These are phyloP conservation scores for Lanmaoa rubissima DNA, from an alignment of 768 basidiomycete species.

Conservation along the genomic window DNA sequence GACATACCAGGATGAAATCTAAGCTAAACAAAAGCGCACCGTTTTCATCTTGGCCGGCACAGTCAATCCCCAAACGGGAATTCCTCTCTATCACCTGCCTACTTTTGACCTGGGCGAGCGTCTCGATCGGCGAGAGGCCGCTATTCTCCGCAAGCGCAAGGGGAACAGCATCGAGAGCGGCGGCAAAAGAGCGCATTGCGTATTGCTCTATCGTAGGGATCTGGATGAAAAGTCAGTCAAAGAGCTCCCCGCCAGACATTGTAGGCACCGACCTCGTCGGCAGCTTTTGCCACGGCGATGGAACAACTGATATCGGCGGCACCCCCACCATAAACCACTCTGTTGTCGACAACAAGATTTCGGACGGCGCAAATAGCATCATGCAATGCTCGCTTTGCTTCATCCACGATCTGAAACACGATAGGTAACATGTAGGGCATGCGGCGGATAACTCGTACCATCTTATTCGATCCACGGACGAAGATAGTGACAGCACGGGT, in stretches of 20 bases:
- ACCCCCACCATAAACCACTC: conserved; percentile 97
- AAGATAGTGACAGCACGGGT: conserved; percentile 95
- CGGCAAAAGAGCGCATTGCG: conserved; percentile 98
- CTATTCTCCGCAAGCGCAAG: conserved; percentile 98
- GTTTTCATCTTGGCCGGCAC: conserved; percentile 79
- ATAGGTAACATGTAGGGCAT: not conserved
- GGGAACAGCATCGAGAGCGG: conserved; percentile 92
- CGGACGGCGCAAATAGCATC: conserved; percentile 97
- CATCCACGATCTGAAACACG: conserved; percentile 84
- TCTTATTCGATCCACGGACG: conserved; percentile 97
- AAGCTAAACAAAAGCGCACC: conserved; percentile 46
- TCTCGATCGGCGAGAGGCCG: conserved; percentile 94
- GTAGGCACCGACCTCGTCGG: conserved; percentile 69
- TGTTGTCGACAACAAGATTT: conserved; percentile 91
- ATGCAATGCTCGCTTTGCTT: conserved; percentile 96
- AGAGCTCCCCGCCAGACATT: not conserved
- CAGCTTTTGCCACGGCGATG: conserved; percentile 89
- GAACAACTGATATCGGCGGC: conserved; percentile 97
- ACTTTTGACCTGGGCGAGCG: conserved; percentile 93
- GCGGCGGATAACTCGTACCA: conserved; percentile 55
- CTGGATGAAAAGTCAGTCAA: conserved; percentile 37
- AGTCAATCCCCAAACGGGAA: conserved; percentile 90
- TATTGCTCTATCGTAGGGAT: conserved; percentile 98
- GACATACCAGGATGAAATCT: not conserved
- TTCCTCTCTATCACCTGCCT: conserved; percentile 85